Percentiles rank a stretch among this genome's conserved stretches.
Conservation (phyloP, 331 rosid species). For the Cydonia oblonga region DNA sequence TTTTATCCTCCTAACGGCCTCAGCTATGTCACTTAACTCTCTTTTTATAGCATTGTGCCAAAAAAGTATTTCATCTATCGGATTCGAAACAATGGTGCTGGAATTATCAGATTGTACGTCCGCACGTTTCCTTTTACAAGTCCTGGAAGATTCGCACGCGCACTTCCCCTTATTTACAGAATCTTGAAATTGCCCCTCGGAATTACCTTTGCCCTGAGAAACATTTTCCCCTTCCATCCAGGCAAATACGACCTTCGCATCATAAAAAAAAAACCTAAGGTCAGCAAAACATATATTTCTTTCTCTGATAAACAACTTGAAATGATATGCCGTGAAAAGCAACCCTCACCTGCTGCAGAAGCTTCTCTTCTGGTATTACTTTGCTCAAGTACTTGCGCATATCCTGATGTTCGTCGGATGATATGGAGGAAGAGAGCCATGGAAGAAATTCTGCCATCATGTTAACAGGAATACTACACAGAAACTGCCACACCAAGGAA, state of each 20-base stretch:
- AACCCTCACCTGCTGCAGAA: conserved; percentile 72
- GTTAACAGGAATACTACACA: conserved; percentile 94
- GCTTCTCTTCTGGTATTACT: conserved; percentile 80
- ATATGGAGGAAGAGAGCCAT: conserved; percentile 74
- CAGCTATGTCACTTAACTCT: conserved; percentile 73
- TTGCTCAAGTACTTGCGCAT: conserved; percentile 53
- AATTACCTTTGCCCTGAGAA: conserved; percentile 9
- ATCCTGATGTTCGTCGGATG: conserved; percentile 75
- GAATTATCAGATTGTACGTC: conserved; percentile 27
- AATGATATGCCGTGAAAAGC: neutral
- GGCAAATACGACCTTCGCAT: conserved; percentile 62
- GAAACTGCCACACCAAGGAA: conserved; percentile 87
- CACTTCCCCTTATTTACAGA: conserved; percentile 36
- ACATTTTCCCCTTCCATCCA: conserved; percentile 67
- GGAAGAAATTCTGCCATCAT: conserved; percentile 94
- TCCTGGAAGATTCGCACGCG: conserved; percentile 21
- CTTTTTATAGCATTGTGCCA: conserved; percentile 90
- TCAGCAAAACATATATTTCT: neutral
- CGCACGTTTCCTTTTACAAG: conserved; percentile 30
- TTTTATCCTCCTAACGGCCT: conserved; percentile 71
- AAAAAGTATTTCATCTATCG: conserved; percentile 77
- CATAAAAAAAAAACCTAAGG: conserved; percentile 1
- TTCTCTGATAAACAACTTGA: neutral
- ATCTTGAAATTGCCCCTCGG: conserved; percentile 21
- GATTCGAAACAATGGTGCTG: conserved; percentile 34